These are phyloP conservation scores for Fusarium staphyleae DNA, from an alignment of 2,329 filamentous ascomycete species.

Conservation along the genomic window DNA sequence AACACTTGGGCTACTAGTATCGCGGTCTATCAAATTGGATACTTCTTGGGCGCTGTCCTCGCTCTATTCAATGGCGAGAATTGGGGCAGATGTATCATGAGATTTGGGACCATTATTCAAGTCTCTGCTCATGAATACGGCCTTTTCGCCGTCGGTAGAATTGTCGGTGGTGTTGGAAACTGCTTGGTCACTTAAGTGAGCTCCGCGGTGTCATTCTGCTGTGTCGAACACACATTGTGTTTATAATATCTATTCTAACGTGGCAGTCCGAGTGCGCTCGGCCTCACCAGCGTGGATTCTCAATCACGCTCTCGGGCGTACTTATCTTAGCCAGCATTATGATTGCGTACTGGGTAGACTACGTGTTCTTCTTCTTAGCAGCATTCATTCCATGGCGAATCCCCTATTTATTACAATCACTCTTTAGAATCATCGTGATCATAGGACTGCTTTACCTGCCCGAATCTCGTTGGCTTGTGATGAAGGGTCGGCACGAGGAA, in stretches of 20 bases:
- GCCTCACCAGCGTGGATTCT: conserved; percentile 45
- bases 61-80: conserved; percentile 43
- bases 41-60: conserved; percentile 38
- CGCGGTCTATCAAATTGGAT: conserved; percentile 8
- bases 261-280: conserved; percentile 51
- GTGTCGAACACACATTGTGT: not conserved
- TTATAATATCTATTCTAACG: conserved; percentile 22
- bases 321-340: conserved; percentile 47
- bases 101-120: conserved; percentile 41
- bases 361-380: conserved; percentile 44
- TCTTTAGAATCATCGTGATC: conserved; percentile 46
- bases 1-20: conserved; percentile 5
- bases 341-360: conserved; percentile 45
- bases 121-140: conserved; percentile 38
- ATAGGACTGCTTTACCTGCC: conserved; percentile 45
- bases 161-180: conserved; percentile 52
- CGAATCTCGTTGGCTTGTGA: conserved; percentile 51
- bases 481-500: conserved; percentile 50
- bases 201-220: not conserved
- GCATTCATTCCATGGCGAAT: conserved; percentile 51
- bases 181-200: conserved; percentile 55
- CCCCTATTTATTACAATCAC: conserved; percentile 51
- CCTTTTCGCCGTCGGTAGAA: conserved; percentile 51
- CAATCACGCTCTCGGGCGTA: conserved; percentile 37
- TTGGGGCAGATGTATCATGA: conserved; percentile 44